A percentile compares a stretch with the other conserved stretches of the same genome.
phyloP scores from a whole-genome alignment of 345 rosid genomes.

The Cardamine occulta region DNA sequence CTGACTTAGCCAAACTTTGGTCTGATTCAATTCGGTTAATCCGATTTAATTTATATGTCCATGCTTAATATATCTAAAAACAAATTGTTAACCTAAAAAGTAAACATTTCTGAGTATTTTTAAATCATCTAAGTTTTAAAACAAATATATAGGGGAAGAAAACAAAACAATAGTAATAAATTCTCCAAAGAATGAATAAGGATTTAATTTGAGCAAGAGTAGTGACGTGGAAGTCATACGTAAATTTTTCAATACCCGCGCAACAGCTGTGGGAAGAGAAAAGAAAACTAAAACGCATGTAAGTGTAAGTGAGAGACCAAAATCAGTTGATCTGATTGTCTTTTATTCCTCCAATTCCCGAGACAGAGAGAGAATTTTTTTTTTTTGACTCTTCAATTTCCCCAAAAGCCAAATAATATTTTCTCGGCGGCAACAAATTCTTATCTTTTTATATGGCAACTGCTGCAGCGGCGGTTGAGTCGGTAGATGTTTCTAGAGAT shows the following conservation, averaged over 20 bases:
- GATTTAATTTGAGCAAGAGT: neutral
- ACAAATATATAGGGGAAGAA: too few relatives aligned
- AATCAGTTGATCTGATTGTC: neutral
- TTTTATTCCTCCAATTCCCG: neutral
- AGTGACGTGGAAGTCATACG: constrained; percentile 13
- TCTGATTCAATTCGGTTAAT: too few relatives aligned
- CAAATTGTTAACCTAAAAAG: too few relatives aligned
- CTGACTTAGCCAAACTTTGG: too few relatives aligned
- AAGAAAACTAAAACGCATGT: neutral
- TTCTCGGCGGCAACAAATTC: neutral
- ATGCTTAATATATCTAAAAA: too few relatives aligned
- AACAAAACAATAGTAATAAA: too few relatives aligned
- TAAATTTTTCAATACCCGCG: neutral
- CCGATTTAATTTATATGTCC: too few relatives aligned
- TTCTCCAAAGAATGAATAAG: neutral
- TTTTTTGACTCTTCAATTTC: neutral
- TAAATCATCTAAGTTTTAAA: too few relatives aligned
- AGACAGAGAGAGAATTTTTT: neutral
- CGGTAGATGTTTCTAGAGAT: constrained; percentile 49
- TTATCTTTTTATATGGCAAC: neutral
- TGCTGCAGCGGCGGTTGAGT: neutral
- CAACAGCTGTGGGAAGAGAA: constrained; percentile 14
- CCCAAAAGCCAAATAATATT: constrained; percentile 4
- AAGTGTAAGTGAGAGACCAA: neutral
- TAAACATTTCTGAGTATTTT: too few relatives aligned